Evolutionary conservation across 169 alveolate species (phyloP).

Genomic region (Perkinsus chesapeaki): DNA sequence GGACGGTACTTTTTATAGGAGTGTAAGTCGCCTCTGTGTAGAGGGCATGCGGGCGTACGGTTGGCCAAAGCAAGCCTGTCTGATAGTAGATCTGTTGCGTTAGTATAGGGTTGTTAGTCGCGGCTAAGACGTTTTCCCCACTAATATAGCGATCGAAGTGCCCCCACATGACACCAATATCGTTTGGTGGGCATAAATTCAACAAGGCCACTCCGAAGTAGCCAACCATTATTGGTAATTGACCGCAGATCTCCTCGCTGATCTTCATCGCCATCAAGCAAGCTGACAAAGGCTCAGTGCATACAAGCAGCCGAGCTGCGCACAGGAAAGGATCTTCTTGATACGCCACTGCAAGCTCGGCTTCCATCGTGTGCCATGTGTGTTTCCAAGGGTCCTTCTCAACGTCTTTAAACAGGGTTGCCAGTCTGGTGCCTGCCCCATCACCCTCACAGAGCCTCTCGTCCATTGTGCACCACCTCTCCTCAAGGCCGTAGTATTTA

Average conservation of each 20-base stretch:
- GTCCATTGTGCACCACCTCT: neutral
- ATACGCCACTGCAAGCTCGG: neutral
- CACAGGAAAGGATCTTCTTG: neutral
- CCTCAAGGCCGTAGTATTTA: neutral
- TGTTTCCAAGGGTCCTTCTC: neutral
- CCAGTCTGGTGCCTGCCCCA: neutral
- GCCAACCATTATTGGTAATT: neutral
- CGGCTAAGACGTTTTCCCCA: neutral
- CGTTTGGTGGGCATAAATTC: neutral
- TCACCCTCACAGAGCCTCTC: neutral
- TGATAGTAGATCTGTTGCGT: neutral
- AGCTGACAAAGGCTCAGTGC: conserved; percentile 4
- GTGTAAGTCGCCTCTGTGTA: neutral
- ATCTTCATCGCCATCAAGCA: neutral
- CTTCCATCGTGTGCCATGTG: neutral
- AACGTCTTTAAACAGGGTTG: neutral
- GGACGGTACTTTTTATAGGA: neutral
- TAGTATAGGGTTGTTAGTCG: neutral
- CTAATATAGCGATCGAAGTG: neutral
- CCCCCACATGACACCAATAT: neutral
- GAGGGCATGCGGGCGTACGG: conserved; percentile 1
- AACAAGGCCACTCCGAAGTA: neutral
- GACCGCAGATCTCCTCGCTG: neutral
- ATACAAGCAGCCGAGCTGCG: neutral
- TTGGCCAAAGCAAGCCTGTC: neutral